Evolutionary conservation across 768 basidiomycete genomes (phyloP).

Genomic region (Roridomyces roridus): DNA sequence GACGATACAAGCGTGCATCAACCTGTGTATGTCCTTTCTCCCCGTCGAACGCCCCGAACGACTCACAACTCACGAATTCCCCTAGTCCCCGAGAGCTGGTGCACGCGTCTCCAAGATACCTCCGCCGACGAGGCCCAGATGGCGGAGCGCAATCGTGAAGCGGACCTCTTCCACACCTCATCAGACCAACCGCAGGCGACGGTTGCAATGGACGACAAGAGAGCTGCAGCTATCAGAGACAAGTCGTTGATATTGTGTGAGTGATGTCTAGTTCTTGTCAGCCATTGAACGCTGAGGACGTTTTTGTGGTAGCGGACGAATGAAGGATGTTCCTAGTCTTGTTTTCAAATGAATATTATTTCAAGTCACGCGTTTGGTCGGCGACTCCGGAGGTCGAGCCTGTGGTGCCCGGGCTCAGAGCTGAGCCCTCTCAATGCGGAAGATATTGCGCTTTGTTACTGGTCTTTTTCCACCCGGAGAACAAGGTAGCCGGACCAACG

Average conservation of each 20-base stretch:
- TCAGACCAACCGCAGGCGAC: neutral
- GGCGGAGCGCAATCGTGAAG: constrained; percentile 5
- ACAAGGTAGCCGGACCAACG: too few species aligned
- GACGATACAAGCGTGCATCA: neutral
- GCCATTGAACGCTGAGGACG: neutral
- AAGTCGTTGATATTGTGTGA: constrained; percentile 7
- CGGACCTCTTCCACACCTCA: constrained; percentile 2
- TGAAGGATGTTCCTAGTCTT: too few species aligned
- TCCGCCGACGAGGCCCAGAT: neutral
- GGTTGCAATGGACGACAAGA: neutral
- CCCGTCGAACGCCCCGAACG: too few species aligned
- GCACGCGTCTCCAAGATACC: neutral
- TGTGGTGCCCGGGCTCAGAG: too few species aligned
- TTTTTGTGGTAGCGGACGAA: too few species aligned
- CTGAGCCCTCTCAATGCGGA: too few species aligned
- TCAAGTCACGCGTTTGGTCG: too few species aligned
- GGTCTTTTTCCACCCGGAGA: too few species aligned
- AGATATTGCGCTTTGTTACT: too few species aligned
- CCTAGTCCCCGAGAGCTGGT: constrained; percentile 6
- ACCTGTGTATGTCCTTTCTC: neutral
- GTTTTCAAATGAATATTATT: too few species aligned
- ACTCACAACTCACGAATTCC: neutral
- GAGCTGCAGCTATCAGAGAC: neutral
- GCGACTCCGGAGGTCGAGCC: too few species aligned
- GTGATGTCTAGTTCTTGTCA: neutral